These are phyloP conservation scores for Heliocybe sulcata DNA, from an alignment of 1,284 basidiomycete species.

Conservation along the genomic window DNA sequence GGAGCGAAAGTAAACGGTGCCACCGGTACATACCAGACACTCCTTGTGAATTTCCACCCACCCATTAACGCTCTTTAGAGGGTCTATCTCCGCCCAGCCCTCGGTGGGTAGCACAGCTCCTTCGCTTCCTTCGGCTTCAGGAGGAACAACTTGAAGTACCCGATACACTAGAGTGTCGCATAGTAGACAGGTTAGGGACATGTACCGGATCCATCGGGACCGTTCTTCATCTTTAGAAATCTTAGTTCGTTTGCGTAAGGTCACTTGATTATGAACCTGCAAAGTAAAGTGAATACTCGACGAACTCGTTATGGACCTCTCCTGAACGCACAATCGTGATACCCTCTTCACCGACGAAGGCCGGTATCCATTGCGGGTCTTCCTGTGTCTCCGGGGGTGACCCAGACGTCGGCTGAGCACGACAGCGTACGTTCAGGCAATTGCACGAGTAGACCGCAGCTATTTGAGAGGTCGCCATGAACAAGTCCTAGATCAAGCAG, in stretches of 20 bases:
- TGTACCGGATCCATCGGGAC: conserved; percentile 49
- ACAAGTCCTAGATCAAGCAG: neutral
- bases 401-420: conserved; percentile 13
- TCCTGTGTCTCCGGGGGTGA: conserved; percentile 13
- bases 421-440: conserved; percentile 66
- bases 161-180: conserved; percentile 66
- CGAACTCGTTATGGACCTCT: conserved; percentile 4
- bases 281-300: conserved; percentile 12
- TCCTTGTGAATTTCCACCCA: conserved; percentile 67
- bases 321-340: conserved; percentile 51
- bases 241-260: conserved; percentile 43
- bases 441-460: conserved; percentile 43
- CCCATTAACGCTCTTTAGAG: conserved; percentile 57
- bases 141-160: conserved; percentile 50
- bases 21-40: conserved; percentile 51
- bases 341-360: conserved; percentile 62
- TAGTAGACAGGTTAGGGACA: conserved; percentile 60
- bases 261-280: conserved; percentile 64
- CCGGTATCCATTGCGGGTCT: conserved; percentile 42
- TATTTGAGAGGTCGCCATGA: conserved; percentile 8
- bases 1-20: conserved; percentile 6
- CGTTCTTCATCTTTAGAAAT: neutral
- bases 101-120: conserved; percentile 62
- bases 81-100: conserved; percentile 69
- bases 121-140: conserved; percentile 55